Base-by-base conservation (phyloP, 73 alveolate species). In the Breviolum minutum region DNA sequence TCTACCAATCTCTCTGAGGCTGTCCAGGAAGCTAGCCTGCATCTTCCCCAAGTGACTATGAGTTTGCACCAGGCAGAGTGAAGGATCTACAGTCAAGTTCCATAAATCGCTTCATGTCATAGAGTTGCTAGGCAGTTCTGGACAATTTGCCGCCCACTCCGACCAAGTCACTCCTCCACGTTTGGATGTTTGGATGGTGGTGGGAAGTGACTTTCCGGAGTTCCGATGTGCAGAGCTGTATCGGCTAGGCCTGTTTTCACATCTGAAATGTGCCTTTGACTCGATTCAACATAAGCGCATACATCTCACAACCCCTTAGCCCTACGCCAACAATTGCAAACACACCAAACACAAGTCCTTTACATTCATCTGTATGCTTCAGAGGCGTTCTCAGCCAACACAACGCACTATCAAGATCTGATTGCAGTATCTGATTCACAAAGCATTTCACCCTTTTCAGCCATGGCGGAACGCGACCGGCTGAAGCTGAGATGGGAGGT, bases 1-100 rank as follows among this genome's bases (percentile, higher is more conserved):
- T 63, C 2, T 9, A 9, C 4, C 0, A 10, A 29, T 13, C 26
- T 63, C 40, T 2, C 84, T 69, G 29, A 87, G 95, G 96, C 97
- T 2, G 97, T 95, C 27, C 99, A 95, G 90, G 99, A 71, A 99
- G 99, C 97, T 95, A 90, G 99, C 66, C 99, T 90, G 87, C 99
- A 97, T 88, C 99, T 92, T 82, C 99, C 99, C 96, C 99, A 91
- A 86, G 99, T 99, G 81, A 99, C 99, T 80, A 98, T 81, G 96
- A 99, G 63, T 99, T 99, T 29, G 85, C 99, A 81, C 99, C 99
- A 80, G 99, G 99, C 96, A 61, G 88, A 68, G 27, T 12, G 5
- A 29, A 79, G 64, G 32, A 74, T 11, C 13, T 22, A 24, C 85
- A n/a, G 13, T 16, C 13, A 14, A n/a, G 32, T 40, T 74, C 60